Conservation (phyloP, 495 filamentous ascomycete genomes). For the Aspergillus sparsus region DNA sequence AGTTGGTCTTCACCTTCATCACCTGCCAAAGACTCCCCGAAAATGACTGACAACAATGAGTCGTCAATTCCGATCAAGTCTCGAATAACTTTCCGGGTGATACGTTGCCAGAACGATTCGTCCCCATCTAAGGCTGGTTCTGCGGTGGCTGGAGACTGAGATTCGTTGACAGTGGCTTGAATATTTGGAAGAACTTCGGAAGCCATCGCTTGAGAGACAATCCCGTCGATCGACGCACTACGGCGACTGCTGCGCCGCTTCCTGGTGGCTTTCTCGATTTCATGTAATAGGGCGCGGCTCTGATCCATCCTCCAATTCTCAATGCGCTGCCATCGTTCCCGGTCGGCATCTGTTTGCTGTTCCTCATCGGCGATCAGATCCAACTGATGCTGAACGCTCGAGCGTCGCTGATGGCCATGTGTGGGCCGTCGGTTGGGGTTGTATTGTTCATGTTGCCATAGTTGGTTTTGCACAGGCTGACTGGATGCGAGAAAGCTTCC, state of each 20-base stretch:
- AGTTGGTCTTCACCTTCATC: conserved; percentile 37
- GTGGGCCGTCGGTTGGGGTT: conserved; percentile 62
- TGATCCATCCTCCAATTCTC: conserved; percentile 93
- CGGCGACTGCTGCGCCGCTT: conserved; percentile 49
- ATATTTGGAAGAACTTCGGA: conserved; percentile 25
- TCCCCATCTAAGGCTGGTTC: conserved; percentile 30
- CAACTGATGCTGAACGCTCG: conserved; percentile 62
- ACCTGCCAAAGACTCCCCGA: conserved; percentile 77
- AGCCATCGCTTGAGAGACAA: conserved; percentile 22
- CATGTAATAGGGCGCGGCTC: conserved; percentile 77
- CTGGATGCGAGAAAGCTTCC: conserved; percentile 71
- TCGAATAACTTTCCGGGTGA: conserved; percentile 82
- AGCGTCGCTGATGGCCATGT: conserved; percentile 45
- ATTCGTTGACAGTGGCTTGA: conserved; percentile 25
- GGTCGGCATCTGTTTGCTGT: conserved; percentile 48
- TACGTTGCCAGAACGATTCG: conserved; percentile 74
- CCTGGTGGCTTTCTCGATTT: conserved; percentile 83
- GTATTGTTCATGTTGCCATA: conserved; percentile 82
- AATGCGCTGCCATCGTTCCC: conserved; percentile 77
- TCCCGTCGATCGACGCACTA: conserved; percentile 34
- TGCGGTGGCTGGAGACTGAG: conserved; percentile 17
- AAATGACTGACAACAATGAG: conserved; percentile 75
- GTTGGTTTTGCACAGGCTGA: conserved; percentile 66
- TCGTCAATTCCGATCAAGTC: conserved; percentile 94
- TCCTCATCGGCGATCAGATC: conserved; percentile 67